A percentile compares a stretch with the other conserved stretches of the same genome.
These are phyloP conservation scores for Rhodotorula graminis DNA, from an alignment of 768 basidiomycete species.

Conservation along the genomic window DNA sequence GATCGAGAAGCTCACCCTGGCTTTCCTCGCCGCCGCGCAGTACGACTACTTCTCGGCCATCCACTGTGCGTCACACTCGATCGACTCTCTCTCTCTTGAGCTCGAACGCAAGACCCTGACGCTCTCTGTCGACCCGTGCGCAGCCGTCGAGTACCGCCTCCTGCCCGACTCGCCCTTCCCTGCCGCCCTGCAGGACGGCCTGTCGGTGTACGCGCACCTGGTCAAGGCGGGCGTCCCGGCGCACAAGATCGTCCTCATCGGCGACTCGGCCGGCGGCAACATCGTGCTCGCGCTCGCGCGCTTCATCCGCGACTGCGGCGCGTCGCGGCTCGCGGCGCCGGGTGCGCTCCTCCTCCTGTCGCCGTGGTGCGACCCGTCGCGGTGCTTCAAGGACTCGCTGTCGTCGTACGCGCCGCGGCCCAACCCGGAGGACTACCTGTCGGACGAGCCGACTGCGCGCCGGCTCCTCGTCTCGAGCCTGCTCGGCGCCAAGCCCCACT, in stretches of 20 bases:
- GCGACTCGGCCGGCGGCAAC: slow-evolving; percentile 76
- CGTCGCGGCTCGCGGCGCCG: slow-evolving; percentile 1
- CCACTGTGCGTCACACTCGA: slow-evolving; percentile 3
- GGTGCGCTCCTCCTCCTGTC: slow-evolving; percentile 26
- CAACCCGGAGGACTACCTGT: slow-evolving; percentile 35
- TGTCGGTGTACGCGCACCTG: slow-evolving; percentile 70
- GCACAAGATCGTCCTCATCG: slow-evolving; percentile 60
- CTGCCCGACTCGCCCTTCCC: slow-evolving; percentile 60
- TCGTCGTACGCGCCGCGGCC: slow-evolving; percentile 26
- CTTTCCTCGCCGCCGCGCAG: neutral
- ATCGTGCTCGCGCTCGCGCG: slow-evolving; percentile 52
- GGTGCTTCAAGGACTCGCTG: slow-evolving; percentile 28
- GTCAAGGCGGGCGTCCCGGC: slow-evolving; percentile 44
- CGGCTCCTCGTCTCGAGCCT: slow-evolving; percentile 30
- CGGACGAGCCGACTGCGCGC: slow-evolving; percentile 32
- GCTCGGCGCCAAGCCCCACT: slow-evolving; percentile 30
- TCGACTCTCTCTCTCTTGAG: neutral
- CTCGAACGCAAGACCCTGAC: neutral
- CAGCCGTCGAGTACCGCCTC: slow-evolving; percentile 67
- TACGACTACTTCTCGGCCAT: slow-evolving; percentile 30
- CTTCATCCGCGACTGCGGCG: slow-evolving; percentile 40
- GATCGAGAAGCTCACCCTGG: neutral
- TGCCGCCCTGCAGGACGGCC: slow-evolving; percentile 65
- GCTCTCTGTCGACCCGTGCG: slow-evolving; percentile 20
- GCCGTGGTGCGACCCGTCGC: slow-evolving; percentile 23